A percentile compares a stretch with the other conserved stretches of the same genome.
Conservation (phyloP, 768 basidiomycete species). For the Sporobolomyces pararoseus region DNA sequence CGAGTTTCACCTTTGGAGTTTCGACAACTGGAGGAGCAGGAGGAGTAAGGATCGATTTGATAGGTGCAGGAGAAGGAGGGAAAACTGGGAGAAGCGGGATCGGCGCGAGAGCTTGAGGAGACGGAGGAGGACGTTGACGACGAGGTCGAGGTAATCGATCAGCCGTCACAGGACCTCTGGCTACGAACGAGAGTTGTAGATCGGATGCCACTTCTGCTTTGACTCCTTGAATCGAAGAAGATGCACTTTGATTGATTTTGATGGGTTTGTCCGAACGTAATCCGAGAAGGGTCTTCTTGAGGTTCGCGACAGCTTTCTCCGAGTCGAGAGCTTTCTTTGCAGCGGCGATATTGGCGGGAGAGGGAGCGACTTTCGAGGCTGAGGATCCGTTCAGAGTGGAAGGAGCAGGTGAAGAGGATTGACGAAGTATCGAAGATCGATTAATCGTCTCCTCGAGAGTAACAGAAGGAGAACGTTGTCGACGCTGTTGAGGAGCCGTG, state of each 20-base stretch:
- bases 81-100: conserved; percentile 8
- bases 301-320: conserved; percentile 65
- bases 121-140: conserved; percentile 11
- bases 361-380: conserved; percentile 19
- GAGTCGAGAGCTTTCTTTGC: conserved; percentile 79
- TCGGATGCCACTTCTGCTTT: neutral
- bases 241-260: conserved; percentile 56
- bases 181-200: conserved; percentile 20
- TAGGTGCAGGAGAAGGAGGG: neutral
- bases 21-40: neutral
- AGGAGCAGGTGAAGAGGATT: too few species aligned
- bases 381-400: conserved; percentile 49
- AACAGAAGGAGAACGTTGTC: conserved; percentile 9
- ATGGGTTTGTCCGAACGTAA: neutral
- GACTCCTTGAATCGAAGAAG: conserved; percentile 56
- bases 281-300: conserved; percentile 61
- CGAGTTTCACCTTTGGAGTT: neutral
- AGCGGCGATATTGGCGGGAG: conserved; percentile 40
- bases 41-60: neutral
- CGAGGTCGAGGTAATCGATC: conserved; percentile 35
- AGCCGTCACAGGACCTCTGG: conserved; percentile 21
- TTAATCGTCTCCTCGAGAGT: conserved; percentile 31
- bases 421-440: conserved; percentile 24
- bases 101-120: neutral
- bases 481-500: neutral